Evolutionary conservation across 768 basidiomycete species (phyloP).

Genomic region (Dentipellis sp.): DNA sequence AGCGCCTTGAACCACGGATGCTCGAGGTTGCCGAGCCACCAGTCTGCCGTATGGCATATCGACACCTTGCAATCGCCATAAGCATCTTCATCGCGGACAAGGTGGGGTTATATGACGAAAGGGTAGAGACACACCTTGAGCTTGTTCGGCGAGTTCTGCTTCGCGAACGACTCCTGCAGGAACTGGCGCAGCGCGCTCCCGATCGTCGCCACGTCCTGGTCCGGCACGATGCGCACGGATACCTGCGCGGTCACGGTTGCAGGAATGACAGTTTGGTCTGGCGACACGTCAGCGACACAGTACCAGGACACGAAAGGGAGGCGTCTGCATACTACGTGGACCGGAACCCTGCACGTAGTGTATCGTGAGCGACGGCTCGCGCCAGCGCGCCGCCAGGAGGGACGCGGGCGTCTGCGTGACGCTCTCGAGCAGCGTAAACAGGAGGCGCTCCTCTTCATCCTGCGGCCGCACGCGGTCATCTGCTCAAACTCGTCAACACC

Average conservation of each 20-base stretch:
- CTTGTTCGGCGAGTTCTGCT: conserved; percentile 57
- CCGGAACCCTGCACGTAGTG: conserved; percentile 82
- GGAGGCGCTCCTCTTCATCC: conserved; percentile 53
- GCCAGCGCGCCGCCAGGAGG: conserved; percentile 72
- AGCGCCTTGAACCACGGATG: conserved; percentile 82
- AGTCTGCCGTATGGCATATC: conserved; percentile 80
- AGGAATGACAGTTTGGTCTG: conserved; percentile 87
- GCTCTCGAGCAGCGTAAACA: conserved; percentile 60
- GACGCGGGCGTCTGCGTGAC: conserved; percentile 62
- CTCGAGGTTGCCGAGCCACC: conserved; percentile 91
- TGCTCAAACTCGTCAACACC: conserved; percentile 18
- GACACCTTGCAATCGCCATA: conserved; percentile 38
- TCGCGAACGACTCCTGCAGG: conserved; percentile 48
- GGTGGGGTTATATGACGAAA: no score
- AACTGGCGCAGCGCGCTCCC: conserved; percentile 50
- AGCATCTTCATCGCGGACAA: not conserved
- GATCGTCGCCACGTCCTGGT: conserved; percentile 74
- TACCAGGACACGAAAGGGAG: not conserved
- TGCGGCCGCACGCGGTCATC: conserved; percentile 71
- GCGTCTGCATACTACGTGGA: conserved; percentile 61
- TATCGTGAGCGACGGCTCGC: conserved; percentile 84
- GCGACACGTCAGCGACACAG: not conserved
- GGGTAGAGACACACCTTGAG: conserved; percentile 43
- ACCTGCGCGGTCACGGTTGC: conserved; percentile 75
- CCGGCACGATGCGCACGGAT: conserved; percentile 89